Base-by-base conservation (phyloP, 192 early-diverging fungal species). In the Linnemannia elongata region DNA sequence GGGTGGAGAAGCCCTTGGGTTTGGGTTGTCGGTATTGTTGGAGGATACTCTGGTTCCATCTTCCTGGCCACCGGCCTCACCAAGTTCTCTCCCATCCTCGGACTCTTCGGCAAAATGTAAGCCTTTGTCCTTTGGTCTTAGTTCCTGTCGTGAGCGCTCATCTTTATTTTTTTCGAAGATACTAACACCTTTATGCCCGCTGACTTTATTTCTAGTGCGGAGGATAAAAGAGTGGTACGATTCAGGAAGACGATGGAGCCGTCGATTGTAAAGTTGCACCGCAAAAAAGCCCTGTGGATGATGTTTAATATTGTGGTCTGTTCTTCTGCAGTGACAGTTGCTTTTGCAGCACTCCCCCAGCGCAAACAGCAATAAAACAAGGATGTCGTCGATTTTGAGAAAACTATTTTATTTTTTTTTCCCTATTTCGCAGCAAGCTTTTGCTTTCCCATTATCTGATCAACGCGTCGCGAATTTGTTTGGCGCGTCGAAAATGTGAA, bases 1-100 rank as follows among this genome's bases (percentile, higher is more conserved):
- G 83, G 78, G 36, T 86, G 83, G 83, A 76, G 20, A 1, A 35
- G 75, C 2, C 79, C 79, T 1, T 86, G 79, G 83, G 78, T 80
- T 10, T 86, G 78, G 78, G 60, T 81, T 24, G 75, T 81, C 7
- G 79, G 79, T 1, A 15, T 86, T 20, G 13, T 80, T 15, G 78
- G 69, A 35, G 83, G 83, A 73, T 80, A 57, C 69, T 36, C 63
- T 36, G 78, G 78, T 1, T 38, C 78, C 0, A 13, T 80, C 0
- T 80, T 68, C 42, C 45, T 86, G 18, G 69, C 60, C 2, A 80
- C 83, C 4, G 83, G 78, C 3, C 12, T 79, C 17, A 44, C 60
- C 13, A 79, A 72, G 36, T 86, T 86, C 60, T 80, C 83, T 2
- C 83, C 83, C 24, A 8, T 77, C 5, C 42, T 80, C 20, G 83